Evolutionary conservation across 805 yeast species (phyloP).

Genomic region (Lipomyces lipofer): DNA sequence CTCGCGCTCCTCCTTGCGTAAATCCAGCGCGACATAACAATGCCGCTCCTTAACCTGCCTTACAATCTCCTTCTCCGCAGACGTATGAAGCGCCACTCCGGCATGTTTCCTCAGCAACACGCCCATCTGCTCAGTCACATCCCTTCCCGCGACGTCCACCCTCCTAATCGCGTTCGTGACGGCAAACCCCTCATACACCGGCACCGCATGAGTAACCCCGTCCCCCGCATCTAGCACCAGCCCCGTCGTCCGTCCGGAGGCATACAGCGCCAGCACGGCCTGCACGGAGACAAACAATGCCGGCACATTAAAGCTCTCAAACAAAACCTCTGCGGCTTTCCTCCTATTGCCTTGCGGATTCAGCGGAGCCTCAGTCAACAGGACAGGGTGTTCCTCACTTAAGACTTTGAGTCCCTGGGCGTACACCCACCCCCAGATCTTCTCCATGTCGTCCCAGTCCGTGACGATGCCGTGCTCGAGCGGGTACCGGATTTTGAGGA

Average conservation of each 20-base stretch:
- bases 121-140: conserved; percentile 74
- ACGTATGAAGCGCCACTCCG: conserved; percentile 66
- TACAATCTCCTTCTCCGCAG: conserved; percentile 82
- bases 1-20: conserved; percentile 55
- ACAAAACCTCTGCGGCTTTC: conserved; percentile 60
- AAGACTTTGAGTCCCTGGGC: conserved; percentile 56
- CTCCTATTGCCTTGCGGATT: conserved; percentile 67
- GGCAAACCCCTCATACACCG: conserved; percentile 87
- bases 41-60: conserved; percentile 72
- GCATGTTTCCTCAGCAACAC: conserved; percentile 60
- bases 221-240: conserved; percentile 90
- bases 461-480: conserved; percentile 74
- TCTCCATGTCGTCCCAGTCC: conserved; percentile 87
- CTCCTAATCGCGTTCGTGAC: conserved; percentile 70
- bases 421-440: conserved; percentile 71
- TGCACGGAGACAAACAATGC: conserved; percentile 73
- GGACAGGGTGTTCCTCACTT: conserved; percentile 72
- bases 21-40: conserved; percentile 64
- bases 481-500: conserved; percentile 71
- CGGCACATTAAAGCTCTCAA: conserved; percentile 73
- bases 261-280: conserved; percentile 80
- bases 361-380: conserved; percentile 86
- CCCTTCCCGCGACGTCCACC: conserved; percentile 82
- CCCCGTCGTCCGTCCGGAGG: conserved; percentile 89
- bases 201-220: conserved; percentile 85